Evolutionary conservation across 2,329 filamentous ascomycete genomes (phyloP), one percentile per base, ranked within the genome.

Genomic region (Lasiodiplodia hormozganensis): DNA sequence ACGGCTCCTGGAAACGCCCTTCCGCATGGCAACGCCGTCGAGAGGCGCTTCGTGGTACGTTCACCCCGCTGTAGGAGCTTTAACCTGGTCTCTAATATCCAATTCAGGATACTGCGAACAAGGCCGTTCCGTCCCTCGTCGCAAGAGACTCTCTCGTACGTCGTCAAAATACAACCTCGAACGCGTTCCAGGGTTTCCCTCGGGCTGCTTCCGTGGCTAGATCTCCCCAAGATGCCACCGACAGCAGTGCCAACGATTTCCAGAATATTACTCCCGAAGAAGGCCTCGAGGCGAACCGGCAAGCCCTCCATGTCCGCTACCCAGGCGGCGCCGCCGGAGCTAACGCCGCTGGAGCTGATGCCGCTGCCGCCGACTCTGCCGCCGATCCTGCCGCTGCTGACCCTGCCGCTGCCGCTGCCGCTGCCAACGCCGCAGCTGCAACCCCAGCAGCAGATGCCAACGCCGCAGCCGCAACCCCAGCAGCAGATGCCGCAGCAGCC

Each of bases 21-120:
- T 31, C 58, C 58, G 2, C 58, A 62, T 43, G 58, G 58, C 40
- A 62, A 62, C 28, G 40, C 40, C 12, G n/a, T 62, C 18, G 58
- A 62, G 40, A 49, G 14, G 40, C 58, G 58, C 40, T 62, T 62
- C 40, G 58, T 62, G 18, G 58, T 62, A 49, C 11, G 58, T 47
- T 31, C 7, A 16, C 16, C 8, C 8, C 34, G 40, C 4, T 40
- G 5, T 25, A 43, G 4, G 2, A 34, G 23, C 8, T 11, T 11
- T 3, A 16, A 23, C 21, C 38, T 12, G 1, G 11, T 10, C 34
- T 31, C 38, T 49, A 18, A 34, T 25, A 16, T 28, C 10, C 25
- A 25, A 18, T n/a, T n/a, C 14, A 62, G 58, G 58, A 51, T 40
- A 12, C 58, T 7, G 58, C 40, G 40, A 62, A 62, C 25, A 62